Evolutionary conservation across 352 stramenopile species (phyloP).

Genomic region (Globisporangium takayamanum): DNA sequence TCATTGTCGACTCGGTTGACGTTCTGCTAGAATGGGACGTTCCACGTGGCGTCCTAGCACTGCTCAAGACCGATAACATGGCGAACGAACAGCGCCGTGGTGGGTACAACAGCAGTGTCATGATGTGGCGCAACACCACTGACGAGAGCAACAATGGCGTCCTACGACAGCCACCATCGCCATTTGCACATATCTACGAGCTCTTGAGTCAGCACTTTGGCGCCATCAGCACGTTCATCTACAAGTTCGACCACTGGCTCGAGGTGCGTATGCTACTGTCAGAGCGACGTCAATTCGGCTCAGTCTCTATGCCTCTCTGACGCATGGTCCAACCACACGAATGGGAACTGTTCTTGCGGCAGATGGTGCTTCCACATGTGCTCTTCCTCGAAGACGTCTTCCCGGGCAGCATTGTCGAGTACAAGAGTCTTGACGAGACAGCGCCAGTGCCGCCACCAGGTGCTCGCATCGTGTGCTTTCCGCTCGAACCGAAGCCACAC

Average conservation of each 20-base stretch:
- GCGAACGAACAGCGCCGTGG: slow-evolving; percentile 48
- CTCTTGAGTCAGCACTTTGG: slow-evolving; percentile 34
- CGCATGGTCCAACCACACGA: no score
- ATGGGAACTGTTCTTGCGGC: background rate
- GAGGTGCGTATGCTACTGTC: slow-evolving; percentile 25
- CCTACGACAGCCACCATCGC: slow-evolving; percentile 1
- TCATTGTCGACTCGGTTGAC: slow-evolving; percentile 42
- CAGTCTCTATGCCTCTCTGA: background rate
- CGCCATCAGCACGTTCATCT: slow-evolving; percentile 44
- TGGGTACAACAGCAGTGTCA: slow-evolving; percentile 76
- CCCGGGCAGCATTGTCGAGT: slow-evolving; percentile 64
- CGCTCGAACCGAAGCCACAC: slow-evolving; percentile 74
- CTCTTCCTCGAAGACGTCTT: slow-evolving; percentile 38
- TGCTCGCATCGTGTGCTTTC: slow-evolving; percentile 72
- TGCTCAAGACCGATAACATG: slow-evolving; percentile 66
- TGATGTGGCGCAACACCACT: slow-evolving; percentile 34
- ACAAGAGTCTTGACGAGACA: slow-evolving; percentile 31
- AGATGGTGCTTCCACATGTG: slow-evolving; percentile 34
- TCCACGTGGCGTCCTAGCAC: slow-evolving; percentile 9
- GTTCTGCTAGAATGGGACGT: slow-evolving; percentile 21
- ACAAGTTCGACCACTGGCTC: slow-evolving; percentile 87
- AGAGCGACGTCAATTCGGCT: background rate
- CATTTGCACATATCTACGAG: slow-evolving; percentile 23
- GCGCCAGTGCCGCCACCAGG: slow-evolving; percentile 15
- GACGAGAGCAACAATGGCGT: background rate